phyloP scores from a whole-genome alignment of 1,284 basidiomycete genomes.

The Naganishia sp. region DNA sequence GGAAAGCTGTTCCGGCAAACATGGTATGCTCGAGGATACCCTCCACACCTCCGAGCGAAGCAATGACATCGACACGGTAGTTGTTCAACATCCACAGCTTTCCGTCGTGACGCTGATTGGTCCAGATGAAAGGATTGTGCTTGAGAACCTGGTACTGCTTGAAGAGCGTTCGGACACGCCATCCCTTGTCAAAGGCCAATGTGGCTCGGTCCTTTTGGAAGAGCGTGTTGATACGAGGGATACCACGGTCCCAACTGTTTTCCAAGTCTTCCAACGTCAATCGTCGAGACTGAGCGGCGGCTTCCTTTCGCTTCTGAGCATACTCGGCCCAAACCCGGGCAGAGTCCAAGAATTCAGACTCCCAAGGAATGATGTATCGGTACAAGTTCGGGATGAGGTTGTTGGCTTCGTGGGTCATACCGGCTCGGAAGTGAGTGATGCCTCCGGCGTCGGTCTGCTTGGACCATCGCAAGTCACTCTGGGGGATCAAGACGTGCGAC shows the following conservation, averaged over 20 bases:
- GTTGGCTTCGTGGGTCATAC: conserved; percentile 92
- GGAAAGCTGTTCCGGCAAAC: conserved; percentile 74
- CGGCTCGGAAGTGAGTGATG: conserved; percentile 93
- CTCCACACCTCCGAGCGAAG: conserved; percentile 89
- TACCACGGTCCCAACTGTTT: conserved; percentile 71
- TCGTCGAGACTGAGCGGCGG: conserved; percentile 93
- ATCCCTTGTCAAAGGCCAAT: conserved; percentile 95
- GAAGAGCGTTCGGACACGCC: conserved; percentile 93
- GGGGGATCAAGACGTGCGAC: conserved; percentile 98
- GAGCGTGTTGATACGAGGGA: conserved; percentile 82
- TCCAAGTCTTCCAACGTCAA: conserved; percentile 96
- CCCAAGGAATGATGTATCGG: conserved; percentile 98
- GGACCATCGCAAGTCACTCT: conserved; percentile 94
- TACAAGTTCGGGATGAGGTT: conserved; percentile 96
- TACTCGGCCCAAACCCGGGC: conserved; percentile 99
- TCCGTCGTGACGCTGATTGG: conserved; percentile 94
- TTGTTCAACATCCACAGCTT: conserved; percentile 98
- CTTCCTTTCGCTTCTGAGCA: conserved; percentile 99
- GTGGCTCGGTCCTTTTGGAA: conserved; percentile 99
- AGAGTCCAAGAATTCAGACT: conserved; percentile 96
- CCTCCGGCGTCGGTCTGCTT: conserved; percentile 96
- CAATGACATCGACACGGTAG: conserved; percentile 98
- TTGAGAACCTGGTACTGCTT: conserved; percentile 96
- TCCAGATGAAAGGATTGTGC: conserved; percentile 98
- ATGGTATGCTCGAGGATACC: conserved; percentile 95